These are phyloP conservation scores for Prunus campanulata DNA, from an alignment of 306 rosid genomes.

Conservation along the genomic window DNA sequence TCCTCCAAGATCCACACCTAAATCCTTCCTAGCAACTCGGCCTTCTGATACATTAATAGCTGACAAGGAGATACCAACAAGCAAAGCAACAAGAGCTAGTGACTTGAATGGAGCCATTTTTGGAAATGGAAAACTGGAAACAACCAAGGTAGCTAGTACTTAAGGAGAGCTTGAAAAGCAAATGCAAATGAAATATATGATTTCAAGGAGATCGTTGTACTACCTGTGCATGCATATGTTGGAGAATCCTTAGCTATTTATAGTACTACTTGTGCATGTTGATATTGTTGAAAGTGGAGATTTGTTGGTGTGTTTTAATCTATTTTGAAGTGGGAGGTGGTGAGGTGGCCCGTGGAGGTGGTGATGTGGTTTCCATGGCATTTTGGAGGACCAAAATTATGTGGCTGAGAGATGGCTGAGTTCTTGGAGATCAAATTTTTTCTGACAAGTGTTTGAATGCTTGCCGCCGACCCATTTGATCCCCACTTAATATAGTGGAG, in stretches of 20 bases:
- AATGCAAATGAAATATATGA: neutral
- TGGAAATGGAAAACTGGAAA: neutral
- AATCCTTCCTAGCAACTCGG: conserved; percentile 56
- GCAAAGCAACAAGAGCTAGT: conserved; percentile 34
- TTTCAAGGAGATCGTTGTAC: too few relatives aligned
- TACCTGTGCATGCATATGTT: neutral
- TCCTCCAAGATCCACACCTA: conserved; percentile 66
- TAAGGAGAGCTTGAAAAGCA: neutral
- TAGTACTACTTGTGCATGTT: neutral
- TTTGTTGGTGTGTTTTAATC: neutral
- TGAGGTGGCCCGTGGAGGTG: neutral
- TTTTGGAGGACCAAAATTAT: conserved; percentile 4
- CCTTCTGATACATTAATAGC: conserved; percentile 30
- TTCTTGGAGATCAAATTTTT: too few relatives aligned
- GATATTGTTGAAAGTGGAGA: neutral
- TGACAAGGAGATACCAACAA: conserved; percentile 28
- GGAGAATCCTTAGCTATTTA: conserved; percentile 8
- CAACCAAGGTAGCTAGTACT: neutral
- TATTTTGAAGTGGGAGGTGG: neutral
- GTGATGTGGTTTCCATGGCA: neutral
- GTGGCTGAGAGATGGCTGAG: neutral
- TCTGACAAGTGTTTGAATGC: neutral
- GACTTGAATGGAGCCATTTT: conserved; percentile 41
- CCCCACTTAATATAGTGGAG: conserved; percentile 5
- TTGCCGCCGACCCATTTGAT: neutral